phyloP scores from a whole-genome alignment of 805 yeast genomes.

The Pachysolen tannophilus region DNA sequence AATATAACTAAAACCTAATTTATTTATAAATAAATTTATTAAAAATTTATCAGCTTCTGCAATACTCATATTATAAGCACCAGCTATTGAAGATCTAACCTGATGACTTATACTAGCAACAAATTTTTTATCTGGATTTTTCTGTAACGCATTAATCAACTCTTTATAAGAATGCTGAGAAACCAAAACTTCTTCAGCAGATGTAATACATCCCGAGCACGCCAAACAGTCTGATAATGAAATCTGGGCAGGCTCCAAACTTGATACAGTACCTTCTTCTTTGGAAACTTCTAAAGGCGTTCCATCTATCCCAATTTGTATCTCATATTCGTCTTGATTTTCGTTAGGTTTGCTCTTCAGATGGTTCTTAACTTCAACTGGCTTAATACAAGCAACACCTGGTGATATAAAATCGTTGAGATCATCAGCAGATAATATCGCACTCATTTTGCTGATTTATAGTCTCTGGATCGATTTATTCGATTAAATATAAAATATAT shows the following conservation, averaged over 20 bases:
- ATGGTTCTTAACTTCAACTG: slow-evolving; percentile 43
- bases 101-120: slow-evolving; percentile 84
- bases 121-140: slow-evolving; percentile 31
- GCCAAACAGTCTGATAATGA: slow-evolving; percentile 91
- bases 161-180: slow-evolving; percentile 87
- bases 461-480: too few relatives aligned
- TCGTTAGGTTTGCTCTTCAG: slow-evolving; percentile 15
- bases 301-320: slow-evolving; percentile 52
- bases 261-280: slow-evolving; percentile 42
- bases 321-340: slow-evolving; percentile 33
- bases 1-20: slow-evolving; percentile 61
- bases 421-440: slow-evolving; percentile 81
- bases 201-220: slow-evolving; percentile 94
- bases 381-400: slow-evolving; percentile 91
- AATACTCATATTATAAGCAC: slow-evolving; percentile 47
- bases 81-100: slow-evolving; percentile 72
- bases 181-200: slow-evolving; percentile 91
- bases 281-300: slow-evolving; percentile 62
- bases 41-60: slow-evolving; percentile 55
- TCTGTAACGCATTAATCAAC: slow-evolving; percentile 49
- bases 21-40: slow-evolving; percentile 45
- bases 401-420: slow-evolving; percentile 92
- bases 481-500: too few relatives aligned
- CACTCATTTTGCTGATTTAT: slow-evolving; percentile 78
- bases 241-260: slow-evolving; percentile 74